Percentiles rank a stretch among this genome's conserved stretches.
Evolutionary conservation across 1,139 yeast genomes (phyloP).

Genomic region (Yamadazyma pseudoaaseri): DNA sequence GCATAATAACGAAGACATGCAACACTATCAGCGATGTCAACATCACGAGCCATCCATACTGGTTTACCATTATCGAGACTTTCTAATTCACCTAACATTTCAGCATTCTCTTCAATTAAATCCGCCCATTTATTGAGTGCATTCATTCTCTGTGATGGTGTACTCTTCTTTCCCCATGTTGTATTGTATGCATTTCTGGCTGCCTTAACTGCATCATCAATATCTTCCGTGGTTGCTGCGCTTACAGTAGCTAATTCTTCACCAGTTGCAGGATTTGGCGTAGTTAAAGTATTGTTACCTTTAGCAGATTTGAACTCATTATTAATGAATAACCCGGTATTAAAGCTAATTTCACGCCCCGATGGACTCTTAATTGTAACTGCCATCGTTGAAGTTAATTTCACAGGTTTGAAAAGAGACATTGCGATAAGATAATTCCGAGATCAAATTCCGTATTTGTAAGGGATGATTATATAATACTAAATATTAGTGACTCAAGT

Average conservation of each 20-base stretch:
- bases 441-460: too few relatives aligned
- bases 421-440: too few relatives aligned
- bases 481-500: too few relatives aligned
- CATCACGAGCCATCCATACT: constrained; percentile 32
- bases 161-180: constrained; percentile 24
- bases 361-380: constrained; percentile 13
- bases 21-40: constrained; percentile 52
- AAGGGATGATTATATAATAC: too few relatives aligned
- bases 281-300: constrained; percentile 51
- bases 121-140: constrained; percentile 55
- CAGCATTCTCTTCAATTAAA: constrained; percentile 50
- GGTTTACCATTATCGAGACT: constrained; percentile 73
- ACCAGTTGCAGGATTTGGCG: constrained; percentile 57
- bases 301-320: constrained; percentile 56
- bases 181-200: constrained; percentile 54
- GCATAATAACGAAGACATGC: constrained; percentile 62
- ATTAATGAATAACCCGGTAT: constrained; percentile 70
- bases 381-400: constrained; percentile 11
- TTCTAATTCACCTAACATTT: constrained; percentile 57
- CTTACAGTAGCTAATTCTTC: constrained; percentile 52
- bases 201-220: constrained; percentile 57
- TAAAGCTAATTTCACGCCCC: constrained; percentile 12
- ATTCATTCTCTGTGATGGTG: constrained; percentile 45
- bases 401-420: too few relatives aligned
- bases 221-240: constrained; percentile 57